Percentiles rank a stretch among this genome's conserved stretches.
Evolutionary conservation across 352 stramenopile genomes (phyloP).

Genomic region (Thraustochytrium striatum): DNA sequence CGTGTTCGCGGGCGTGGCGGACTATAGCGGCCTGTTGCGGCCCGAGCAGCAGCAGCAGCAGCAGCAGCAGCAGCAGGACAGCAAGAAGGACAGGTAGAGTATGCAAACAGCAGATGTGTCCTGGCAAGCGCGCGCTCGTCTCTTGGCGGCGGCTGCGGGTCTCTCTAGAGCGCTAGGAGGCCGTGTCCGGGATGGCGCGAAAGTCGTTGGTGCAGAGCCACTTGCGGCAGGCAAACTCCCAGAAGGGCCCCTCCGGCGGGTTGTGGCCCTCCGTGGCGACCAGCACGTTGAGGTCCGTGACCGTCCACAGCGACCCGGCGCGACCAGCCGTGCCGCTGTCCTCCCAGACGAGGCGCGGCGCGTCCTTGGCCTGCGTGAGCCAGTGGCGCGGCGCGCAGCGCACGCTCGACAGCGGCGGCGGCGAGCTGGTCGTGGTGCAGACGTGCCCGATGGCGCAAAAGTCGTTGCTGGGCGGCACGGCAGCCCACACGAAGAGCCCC

Average conservation of each 20-base stretch:
- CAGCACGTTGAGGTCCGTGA: constrained; percentile 58
- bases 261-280: constrained; percentile 55
- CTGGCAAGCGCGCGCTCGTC: too few species aligned
- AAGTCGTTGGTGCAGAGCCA: constrained; percentile 47
- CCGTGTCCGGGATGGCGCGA: constrained; percentile 8
- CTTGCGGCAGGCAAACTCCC: constrained; percentile 46
- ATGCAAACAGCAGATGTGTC: too few species aligned
- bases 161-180: background rate
- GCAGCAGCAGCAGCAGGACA: too few species aligned
- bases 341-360: constrained; percentile 53
- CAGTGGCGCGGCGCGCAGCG: constrained; percentile 75
- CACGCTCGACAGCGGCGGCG: constrained; percentile 70
- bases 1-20: constrained; percentile 8
- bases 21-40: background rate
- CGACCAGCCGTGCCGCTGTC: constrained; percentile 54
- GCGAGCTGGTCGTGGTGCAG: constrained; percentile 70
- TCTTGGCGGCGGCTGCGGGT: too few species aligned
- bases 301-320: constrained; percentile 57
- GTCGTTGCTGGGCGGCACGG: constrained; percentile 71
- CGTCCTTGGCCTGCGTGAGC: constrained; percentile 54
- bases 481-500: constrained; percentile 78
- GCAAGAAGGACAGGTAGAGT: too few species aligned
- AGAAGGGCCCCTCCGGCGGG: constrained; percentile 51
- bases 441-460: constrained; percentile 81
- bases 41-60: too few species aligned